Base-by-base conservation (phyloP, 352 stramenopile genomes). In the Phytophthora quininea region DNA sequence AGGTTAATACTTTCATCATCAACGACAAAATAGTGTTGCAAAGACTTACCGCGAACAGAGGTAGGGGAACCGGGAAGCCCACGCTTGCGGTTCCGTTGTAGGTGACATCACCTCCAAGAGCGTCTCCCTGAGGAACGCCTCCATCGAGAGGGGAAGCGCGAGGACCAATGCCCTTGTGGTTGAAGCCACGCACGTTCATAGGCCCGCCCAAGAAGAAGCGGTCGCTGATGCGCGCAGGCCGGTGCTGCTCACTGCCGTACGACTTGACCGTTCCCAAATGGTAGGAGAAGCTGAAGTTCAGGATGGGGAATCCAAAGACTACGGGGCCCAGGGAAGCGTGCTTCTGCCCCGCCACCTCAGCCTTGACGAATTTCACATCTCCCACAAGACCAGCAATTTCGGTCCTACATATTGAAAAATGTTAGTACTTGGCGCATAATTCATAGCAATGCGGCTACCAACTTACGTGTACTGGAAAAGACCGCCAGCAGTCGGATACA, bases 121-220 rank as follows among this genome's bases (percentile, higher is more conserved):
- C 71, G 67, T 98, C 92, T 30, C 92, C 92, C 11, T 79, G 80
- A 14, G 76, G 73, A 45, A 90, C 83, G n/a, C 91, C 92, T 14
- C 91, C 91, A 55, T 97, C 90, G 52, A 90, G 82, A 29, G 90
- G 88, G 9, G 90, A 93, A 12, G 92, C 90, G 8, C 91, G 88
- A 48, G 90, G 90, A 32, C 92, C 92, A 19, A 96, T 85, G 15
- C 92, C 92, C 74, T 96, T 95, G 76, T 97, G 80, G 66, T 97
- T 92, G 63, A 98, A 98, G 15, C 92, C 92, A 43, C 92, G 89
- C 50, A 98, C 77, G 35, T 62, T 96, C 77, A 97, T 89, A 2
- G 91, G 90, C 0, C 92, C 92, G 7, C 92, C 92, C 30, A 98
- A 64, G 76, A 97, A 97, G 64, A 97, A 98, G 11, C 92, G 88